Evolutionary conservation across 2,329 filamentous ascomycete species (phyloP), one percentile per base, ranked within the genome.

Genomic region (Colletotrichum destructivum): DNA sequence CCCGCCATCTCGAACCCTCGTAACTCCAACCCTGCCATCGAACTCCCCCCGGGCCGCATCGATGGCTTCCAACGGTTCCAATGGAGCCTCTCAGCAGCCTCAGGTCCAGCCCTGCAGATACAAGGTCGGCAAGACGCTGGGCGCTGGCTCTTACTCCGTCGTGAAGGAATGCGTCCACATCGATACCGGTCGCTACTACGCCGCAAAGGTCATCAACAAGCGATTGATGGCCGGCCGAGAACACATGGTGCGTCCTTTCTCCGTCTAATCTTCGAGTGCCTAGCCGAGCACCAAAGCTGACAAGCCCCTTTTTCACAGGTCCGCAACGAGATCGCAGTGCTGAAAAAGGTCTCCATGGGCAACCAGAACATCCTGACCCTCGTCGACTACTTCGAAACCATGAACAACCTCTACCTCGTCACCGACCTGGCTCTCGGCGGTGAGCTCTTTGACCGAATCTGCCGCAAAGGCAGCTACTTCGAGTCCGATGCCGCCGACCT

Each of bases 91-190:
- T 38, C 79, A 78, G 62, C 75, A 73, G 69, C 88, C 92, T 3
- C 92, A 95, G 82, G 90, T 98, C 74, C 95, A 98, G 84, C 95
- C 96, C 78, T 99, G 96, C 82, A 91, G 95, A 76, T 99, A 99
- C 88, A 99, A 98, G 86, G 98, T 97, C 8, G 96, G 96, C 75
- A 99, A 99, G 88, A 98, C 96, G 31, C 87, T 99, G 67, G 96
- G 96, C 74, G 95, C 96, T 44, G 96, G 96, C 75, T 98, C 95
- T 69, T 99, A 99, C 84, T 98, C 95, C 47, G 96, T 98, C 61
- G 96, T 99, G 74, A 98, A 98, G 83, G 96, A 99, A 85, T 99
- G 96, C 81, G 95, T 98, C 38, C 96, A 99, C 82, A 98, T 98
- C 79, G 96, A 98, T 77, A 98, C 96, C 0, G 96, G 96, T 56